These are phyloP conservation scores for Aspergillus sp. DNA, from an alignment of 2,329 filamentous ascomycete species.

Conservation along the genomic window DNA sequence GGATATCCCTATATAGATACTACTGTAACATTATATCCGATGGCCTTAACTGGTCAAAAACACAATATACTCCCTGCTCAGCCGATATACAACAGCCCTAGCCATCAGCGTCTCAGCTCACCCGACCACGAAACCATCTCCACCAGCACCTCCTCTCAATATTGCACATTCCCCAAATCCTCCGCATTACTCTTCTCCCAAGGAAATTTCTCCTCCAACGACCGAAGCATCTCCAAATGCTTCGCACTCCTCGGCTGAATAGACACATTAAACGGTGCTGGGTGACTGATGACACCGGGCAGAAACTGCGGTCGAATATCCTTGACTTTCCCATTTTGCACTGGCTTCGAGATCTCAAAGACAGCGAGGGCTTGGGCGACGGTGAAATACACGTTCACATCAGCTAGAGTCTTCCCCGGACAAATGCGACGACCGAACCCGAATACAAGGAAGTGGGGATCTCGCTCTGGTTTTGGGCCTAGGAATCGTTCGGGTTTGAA, in stretches of 20 bases:
- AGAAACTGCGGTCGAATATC: slow-evolving; percentile 18
- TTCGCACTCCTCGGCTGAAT: slow-evolving; percentile 14
- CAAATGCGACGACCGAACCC: slow-evolving; percentile 27
- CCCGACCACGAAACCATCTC: not conserved
- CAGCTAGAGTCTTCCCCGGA: slow-evolving; percentile 24
- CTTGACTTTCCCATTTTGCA: slow-evolving; percentile 14
- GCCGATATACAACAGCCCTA: too few relatives aligned
- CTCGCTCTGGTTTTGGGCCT: slow-evolving; percentile 35
- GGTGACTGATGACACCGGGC: slow-evolving; percentile 18
- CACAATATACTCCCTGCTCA: too few relatives aligned
- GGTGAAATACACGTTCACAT: slow-evolving; percentile 22
- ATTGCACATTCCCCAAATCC: slow-evolving; percentile 3
- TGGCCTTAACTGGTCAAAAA: too few relatives aligned
- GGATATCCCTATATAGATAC: too few relatives aligned
- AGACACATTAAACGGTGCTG: slow-evolving; percentile 10
- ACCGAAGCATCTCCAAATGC: slow-evolving; percentile 15
- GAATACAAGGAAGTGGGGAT: slow-evolving; percentile 35
- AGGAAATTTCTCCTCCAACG: slow-evolving; percentile 12
- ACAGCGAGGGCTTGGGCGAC: slow-evolving; percentile 21
- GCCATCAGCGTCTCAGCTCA: too few relatives aligned
- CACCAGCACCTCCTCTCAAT: not conserved
- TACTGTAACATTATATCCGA: too few relatives aligned
- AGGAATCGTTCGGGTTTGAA: slow-evolving; percentile 12
- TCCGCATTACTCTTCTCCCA: slow-evolving; percentile 19
- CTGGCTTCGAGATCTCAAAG: slow-evolving; percentile 23